Percentiles rank a stretch among this genome's conserved stretches.
phyloP scores from a whole-genome alignment of 495 filamentous ascomycete genomes.

The Penicillium pancosmium region DNA sequence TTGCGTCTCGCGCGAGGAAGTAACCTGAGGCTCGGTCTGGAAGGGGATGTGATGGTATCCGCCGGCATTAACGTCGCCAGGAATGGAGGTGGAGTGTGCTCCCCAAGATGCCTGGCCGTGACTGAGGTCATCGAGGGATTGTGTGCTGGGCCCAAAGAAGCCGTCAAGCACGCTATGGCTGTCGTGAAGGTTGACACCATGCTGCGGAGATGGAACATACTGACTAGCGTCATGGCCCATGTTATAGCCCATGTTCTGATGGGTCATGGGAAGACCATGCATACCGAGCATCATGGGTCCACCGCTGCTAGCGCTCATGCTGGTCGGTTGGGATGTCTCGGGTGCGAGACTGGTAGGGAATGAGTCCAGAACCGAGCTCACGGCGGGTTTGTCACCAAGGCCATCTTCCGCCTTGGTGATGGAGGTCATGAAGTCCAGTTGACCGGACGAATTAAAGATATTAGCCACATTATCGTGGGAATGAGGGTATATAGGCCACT shows the following conservation, averaged over 20 bases:
- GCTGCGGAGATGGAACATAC: slow-evolving; percentile 40
- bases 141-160: slow-evolving; percentile 36
- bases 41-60: slow-evolving; percentile 43
- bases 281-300: slow-evolving; percentile 43
- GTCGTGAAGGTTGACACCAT: slow-evolving; percentile 38
- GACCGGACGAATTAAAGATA: slow-evolving; percentile 38
- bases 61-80: slow-evolving; percentile 34
- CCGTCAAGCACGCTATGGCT: slow-evolving; percentile 39
- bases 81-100: slow-evolving; percentile 36
- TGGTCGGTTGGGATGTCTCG: slow-evolving; percentile 38
- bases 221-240: slow-evolving; percentile 39
- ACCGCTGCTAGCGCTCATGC: slow-evolving; percentile 32
- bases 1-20: slow-evolving; percentile 42
- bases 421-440: slow-evolving; percentile 41
- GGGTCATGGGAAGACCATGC: slow-evolving; percentile 44
- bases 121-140: slow-evolving; percentile 43
- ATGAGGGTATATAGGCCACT: slow-evolving; percentile 43
- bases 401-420: slow-evolving; percentile 44
- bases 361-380: slow-evolving; percentile 45
- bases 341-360: slow-evolving; percentile 38
- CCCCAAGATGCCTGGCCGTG: slow-evolving; percentile 41
- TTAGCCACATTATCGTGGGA: slow-evolving; percentile 42
- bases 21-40: slow-evolving; percentile 36
- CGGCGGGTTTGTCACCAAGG: slow-evolving; percentile 43
- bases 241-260: slow-evolving; percentile 36